Evolutionary conservation across 306 rosid genomes (phyloP), one percentile per base, ranked within the genome.

Genomic region (Echinosophora koreensis): DNA sequence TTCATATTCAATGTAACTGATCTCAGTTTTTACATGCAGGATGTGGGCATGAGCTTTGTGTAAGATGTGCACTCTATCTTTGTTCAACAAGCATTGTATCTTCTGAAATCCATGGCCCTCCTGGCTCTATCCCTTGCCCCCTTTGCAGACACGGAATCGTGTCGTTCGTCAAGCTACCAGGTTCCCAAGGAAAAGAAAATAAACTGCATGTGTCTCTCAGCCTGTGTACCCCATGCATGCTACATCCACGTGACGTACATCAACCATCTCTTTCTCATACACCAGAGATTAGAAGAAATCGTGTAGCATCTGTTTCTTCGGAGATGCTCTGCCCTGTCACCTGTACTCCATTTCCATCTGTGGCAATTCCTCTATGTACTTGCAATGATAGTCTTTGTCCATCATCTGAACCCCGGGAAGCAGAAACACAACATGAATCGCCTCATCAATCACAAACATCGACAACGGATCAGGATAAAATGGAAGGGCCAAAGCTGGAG

Each of bases 61-160:
- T 90, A 35, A 88, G 89, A 82, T 95, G 99, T 28, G 97, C 98
- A 3, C 97, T 96, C 72, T 92, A 90, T 85, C 96, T 96, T 72
- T 96, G 99, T 86, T 91, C 97, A 14, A 89, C 98, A 15, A 83
- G 86, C 88, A 91, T 85, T 79, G 81, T 87, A 72, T 83, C 91
- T 66, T 83, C 90, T 6, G 96, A 88, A 84, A 73, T 16, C 47
- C 76, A 32, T 30, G 89, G 90, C 39, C 90, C 93, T 57, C 86
- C 92, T 28, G 98, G 98, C 54, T 96, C 97, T 62, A 87, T 96
- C 81, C 97, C 98, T 8, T 92, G 97, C 71, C 99, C 99, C 10
- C 89, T 91, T 17, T 96, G 99, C 73, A 85, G 98, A 73, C 88
- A 91, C 13, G 91, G 94, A 75, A 91, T 96, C 4, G 78, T 92